Evolutionary conservation across 2,329 filamentous ascomycete genomes (phyloP).

Genomic region (Talaromyces sp.): DNA sequence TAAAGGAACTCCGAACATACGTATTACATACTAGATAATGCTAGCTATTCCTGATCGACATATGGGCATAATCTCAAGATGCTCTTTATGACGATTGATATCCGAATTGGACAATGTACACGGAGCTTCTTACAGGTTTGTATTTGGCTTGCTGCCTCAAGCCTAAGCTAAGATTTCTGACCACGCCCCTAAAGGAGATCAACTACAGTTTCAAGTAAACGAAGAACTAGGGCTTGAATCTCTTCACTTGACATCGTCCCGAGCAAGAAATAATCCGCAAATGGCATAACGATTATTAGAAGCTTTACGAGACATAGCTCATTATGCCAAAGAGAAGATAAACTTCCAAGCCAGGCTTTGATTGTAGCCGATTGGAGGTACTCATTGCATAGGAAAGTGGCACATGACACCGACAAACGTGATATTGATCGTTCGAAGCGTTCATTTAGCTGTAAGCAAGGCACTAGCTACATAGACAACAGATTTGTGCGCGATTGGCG

Average conservation of each 20-base stretch:
- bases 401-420: too few relatives aligned
- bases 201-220: background rate
- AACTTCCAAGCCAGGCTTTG: too few relatives aligned
- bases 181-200: background rate
- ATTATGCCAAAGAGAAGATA: too few relatives aligned
- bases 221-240: background rate
- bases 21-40: background rate
- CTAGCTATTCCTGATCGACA: background rate
- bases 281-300: background rate
- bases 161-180: background rate
- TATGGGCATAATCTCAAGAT: background rate
- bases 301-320: too few relatives aligned
- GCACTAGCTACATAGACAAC: too few relatives aligned
- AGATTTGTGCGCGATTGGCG: too few relatives aligned
- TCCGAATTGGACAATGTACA: background rate
- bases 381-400: too few relatives aligned
- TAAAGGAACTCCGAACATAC: background rate
- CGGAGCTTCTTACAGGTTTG: background rate
- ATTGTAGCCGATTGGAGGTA: too few relatives aligned
- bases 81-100: background rate
- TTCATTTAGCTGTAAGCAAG: too few relatives aligned
- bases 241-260: background rate
- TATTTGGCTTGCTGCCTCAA: background rate
- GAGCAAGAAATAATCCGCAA: background rate
- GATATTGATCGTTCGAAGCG: too few relatives aligned